These are phyloP conservation scores for Sarocladium oryzae DNA, from an alignment of 2,329 filamentous ascomycete genomes.

Conservation along the genomic window DNA sequence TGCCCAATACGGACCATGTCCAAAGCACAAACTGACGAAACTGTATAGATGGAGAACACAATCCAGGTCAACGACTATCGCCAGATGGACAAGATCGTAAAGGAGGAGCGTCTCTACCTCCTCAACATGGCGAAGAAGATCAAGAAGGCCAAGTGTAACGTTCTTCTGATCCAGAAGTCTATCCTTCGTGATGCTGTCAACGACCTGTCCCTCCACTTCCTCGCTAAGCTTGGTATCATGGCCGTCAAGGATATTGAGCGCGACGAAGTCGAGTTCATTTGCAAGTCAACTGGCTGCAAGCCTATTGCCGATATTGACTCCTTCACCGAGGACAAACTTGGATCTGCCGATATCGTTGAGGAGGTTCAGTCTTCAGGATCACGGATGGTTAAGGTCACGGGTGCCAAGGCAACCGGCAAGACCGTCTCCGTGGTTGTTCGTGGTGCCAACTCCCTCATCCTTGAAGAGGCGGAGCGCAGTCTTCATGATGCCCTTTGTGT, in stretches of 20 bases:
- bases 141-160: constrained; percentile 99
- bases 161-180: constrained; percentile 96
- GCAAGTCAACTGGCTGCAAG: constrained; percentile 98
- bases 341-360: constrained; percentile 86
- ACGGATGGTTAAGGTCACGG: constrained; percentile 90
- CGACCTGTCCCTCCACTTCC: constrained; percentile 93
- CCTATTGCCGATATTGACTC: constrained; percentile 97
- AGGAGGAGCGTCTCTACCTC: constrained; percentile 96
- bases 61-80: constrained; percentile 99
- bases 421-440: constrained; percentile 93
- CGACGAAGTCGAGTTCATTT: constrained; percentile 98
- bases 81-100: constrained; percentile 99
- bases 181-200: constrained; percentile 97
- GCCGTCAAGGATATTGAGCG: constrained; percentile 97
- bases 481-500: constrained; percentile 97
- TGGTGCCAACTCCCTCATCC: constrained; percentile 86
- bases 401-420: constrained; percentile 76
- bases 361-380: constrained; percentile 83
- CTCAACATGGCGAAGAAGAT: constrained; percentile 99
- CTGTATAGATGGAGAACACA: constrained; percentile 87
- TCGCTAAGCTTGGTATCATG: constrained; percentile 93
- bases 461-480: constrained; percentile 94
- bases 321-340: constrained; percentile 97
- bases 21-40: constrained; percentile 16
- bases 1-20: too few relatives aligned